phyloP scores from a whole-genome alignment of 257 asterid genomes.

The Cordia subcordata region DNA sequence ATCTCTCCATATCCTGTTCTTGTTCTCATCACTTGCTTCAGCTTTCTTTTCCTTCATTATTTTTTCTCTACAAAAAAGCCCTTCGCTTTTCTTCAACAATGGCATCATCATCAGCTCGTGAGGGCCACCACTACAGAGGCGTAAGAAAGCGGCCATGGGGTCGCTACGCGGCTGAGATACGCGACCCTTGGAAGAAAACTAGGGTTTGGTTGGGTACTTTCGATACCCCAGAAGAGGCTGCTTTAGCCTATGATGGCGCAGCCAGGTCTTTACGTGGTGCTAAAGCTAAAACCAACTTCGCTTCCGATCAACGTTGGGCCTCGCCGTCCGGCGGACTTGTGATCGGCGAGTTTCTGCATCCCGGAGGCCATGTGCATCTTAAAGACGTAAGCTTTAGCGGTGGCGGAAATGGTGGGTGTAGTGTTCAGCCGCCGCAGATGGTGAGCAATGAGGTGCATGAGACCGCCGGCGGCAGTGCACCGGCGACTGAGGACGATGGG shows the following conservation, averaged over 20 bases:
- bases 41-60: background rate
- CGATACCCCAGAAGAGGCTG: conserved; percentile 96
- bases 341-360: conserved; percentile 58
- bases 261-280: conserved; percentile 94
- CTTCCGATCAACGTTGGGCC: conserved; percentile 51
- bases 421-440: background rate
- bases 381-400: conserved; percentile 22
- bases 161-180: conserved; percentile 96
- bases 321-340: conserved; percentile 44
- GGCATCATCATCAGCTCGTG: conserved; percentile 77
- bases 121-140: conserved; percentile 91
- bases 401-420: no score
- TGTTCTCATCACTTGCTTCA: background rate
- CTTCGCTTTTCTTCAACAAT: conserved; percentile 16
- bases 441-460: conserved; percentile 21
- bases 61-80: conserved; percentile 2
- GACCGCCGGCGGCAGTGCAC: conserved; percentile 19
- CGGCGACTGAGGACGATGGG: conserved; percentile 30
- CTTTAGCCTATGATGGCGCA: conserved; percentile 95
- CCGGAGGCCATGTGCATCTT: conserved; percentile 34
- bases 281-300: conserved; percentile 85
- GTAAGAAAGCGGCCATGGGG: conserved; percentile 99
- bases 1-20: background rate
- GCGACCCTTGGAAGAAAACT: conserved; percentile 97
- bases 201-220: conserved; percentile 97